Conservation (phyloP, 1,284 basidiomycete species). For the Austropuccinia psidii region DNA sequence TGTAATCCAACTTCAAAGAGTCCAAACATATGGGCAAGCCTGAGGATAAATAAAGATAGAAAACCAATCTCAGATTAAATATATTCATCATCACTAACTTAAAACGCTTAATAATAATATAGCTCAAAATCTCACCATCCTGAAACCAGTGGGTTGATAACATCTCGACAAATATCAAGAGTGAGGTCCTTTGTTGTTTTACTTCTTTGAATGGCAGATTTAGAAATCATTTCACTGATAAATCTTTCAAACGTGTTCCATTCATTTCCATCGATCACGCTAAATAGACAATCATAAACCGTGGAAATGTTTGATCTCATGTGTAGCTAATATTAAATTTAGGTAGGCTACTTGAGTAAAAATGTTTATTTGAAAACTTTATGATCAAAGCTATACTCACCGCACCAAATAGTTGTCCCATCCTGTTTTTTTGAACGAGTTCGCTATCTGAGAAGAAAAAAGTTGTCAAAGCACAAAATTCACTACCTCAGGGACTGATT, state of each 20-base stretch:
- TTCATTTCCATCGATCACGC: slow-evolving; percentile 1
- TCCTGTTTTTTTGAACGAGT: slow-evolving; percentile 17
- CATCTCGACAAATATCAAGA: slow-evolving; percentile 27
- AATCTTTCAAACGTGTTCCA: background rate
- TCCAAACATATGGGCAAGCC: slow-evolving; percentile 31
- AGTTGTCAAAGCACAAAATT: too few species aligned
- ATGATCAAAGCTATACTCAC: slow-evolving; percentile 21
- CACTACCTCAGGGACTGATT: too few species aligned
- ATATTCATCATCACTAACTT: too few species aligned
- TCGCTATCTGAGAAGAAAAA: too few species aligned
- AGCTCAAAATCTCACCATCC: slow-evolving; percentile 4
- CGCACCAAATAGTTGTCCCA: slow-evolving; percentile 18
- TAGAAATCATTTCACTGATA: slow-evolving; percentile 4
- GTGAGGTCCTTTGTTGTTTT: slow-evolving; percentile 4
- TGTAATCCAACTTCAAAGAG: slow-evolving; percentile 29
- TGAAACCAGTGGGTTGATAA: slow-evolving; percentile 25
- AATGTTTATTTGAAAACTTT: too few species aligned
- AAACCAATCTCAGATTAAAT: too few species aligned
- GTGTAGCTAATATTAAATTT: too few species aligned
- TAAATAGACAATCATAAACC: slow-evolving; percentile 21
- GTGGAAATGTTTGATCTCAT: slow-evolving; percentile 16
- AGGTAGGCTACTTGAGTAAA: too few species aligned
- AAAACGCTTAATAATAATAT: too few species aligned
- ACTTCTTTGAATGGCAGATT: slow-evolving; percentile 19
- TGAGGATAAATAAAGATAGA: too few species aligned